Conservation (phyloP, 2,329 filamentous ascomycete genomes). For the Aulographum hederae region DNA sequence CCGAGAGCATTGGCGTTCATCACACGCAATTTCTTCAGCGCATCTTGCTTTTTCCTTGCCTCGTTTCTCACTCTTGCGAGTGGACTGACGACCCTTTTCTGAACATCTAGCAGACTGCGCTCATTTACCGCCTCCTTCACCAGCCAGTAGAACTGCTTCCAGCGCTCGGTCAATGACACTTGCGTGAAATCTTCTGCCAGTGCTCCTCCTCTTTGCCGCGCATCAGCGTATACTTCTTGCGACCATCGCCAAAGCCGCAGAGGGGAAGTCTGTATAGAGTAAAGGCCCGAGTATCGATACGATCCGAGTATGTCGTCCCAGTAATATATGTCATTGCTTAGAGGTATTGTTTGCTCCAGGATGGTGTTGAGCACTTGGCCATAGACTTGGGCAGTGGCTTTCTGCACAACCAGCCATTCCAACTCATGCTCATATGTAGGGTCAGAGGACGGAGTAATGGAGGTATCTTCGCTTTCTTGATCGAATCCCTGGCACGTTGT, state of each 20-base stretch:
- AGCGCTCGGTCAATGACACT: slow-evolving; percentile 14
- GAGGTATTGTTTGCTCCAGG: slow-evolving; percentile 62
- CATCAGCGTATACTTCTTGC: slow-evolving; percentile 51
- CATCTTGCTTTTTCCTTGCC: slow-evolving; percentile 53
- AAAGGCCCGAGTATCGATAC: slow-evolving; percentile 59
- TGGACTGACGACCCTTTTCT: slow-evolving; percentile 56
- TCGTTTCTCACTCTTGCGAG: slow-evolving; percentile 59
- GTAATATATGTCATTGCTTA: slow-evolving; percentile 83
- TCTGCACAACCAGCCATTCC: slow-evolving; percentile 80
- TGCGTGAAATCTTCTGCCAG: slow-evolving; percentile 4
- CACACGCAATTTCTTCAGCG: slow-evolving; percentile 53
- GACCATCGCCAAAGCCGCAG: slow-evolving; percentile 54
- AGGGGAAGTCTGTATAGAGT: slow-evolving; percentile 74
- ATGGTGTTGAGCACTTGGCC: slow-evolving; percentile 61
- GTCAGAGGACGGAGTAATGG: slow-evolving; percentile 13
- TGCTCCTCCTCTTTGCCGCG: slow-evolving; percentile 19
- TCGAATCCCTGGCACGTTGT: background rate
- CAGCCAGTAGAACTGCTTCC: slow-evolving; percentile 57
- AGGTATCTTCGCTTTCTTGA: background rate
- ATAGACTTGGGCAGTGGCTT: slow-evolving; percentile 81
- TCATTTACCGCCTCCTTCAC: slow-evolving; percentile 60
- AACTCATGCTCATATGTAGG: slow-evolving; percentile 46
- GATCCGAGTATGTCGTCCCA: slow-evolving; percentile 82
- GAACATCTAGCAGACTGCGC: slow-evolving; percentile 51
- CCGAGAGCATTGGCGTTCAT: slow-evolving; percentile 76